Base-by-base conservation (phyloP, 169 alveolate genomes). In the Eimeria falciformis region DNA sequence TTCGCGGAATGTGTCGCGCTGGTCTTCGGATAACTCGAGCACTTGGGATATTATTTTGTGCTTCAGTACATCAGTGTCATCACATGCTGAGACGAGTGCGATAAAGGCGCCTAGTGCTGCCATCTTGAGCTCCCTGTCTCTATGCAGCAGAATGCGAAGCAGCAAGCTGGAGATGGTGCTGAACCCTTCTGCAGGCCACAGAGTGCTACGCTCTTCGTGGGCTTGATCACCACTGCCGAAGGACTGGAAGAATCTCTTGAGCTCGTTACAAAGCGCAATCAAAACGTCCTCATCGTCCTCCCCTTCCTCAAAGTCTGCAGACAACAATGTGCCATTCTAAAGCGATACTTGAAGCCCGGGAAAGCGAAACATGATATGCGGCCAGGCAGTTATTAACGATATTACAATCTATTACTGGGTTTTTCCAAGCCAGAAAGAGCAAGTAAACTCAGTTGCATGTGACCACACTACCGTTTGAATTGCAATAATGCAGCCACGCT, bases 111-210 rank as follows among this genome's bases (percentile, higher is more conserved):
- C 62, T 40, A 37, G 77, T 37, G 90, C 90, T 0, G 90, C 73
- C 56, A 53, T 9, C 37, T 40, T 65, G 1, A 81, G 56, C 62
- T 81, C 90, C 77, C 33, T 81, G 62, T 55, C 75, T 56, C 90
- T 81, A 25, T 81, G 90, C 9, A 56, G 77, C 77, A 81, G 47
- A 33, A 81, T 56, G 17, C 90, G 90, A 56, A 55, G 90, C 90
- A 81, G 68, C 62, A 81, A 75, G 56, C 90, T 81, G 7, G 90
- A 53, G 27, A 81, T 33, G 12, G 33, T 37, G 90, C 77, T 55
- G 62, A 81, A n/a, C 3, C 75, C 90, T 25, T 62, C 29, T 1
- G 43, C 90, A 33, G 75, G 45, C 90, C 90, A 81, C 27, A 27
- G 1, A 25, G 21, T 23, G 9, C 53, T 46, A 43, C 62, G 37